These are phyloP conservation scores for Mycosphaerella arachidis DNA, from an alignment of 2,329 filamentous ascomycete species.

Conservation along the genomic window DNA sequence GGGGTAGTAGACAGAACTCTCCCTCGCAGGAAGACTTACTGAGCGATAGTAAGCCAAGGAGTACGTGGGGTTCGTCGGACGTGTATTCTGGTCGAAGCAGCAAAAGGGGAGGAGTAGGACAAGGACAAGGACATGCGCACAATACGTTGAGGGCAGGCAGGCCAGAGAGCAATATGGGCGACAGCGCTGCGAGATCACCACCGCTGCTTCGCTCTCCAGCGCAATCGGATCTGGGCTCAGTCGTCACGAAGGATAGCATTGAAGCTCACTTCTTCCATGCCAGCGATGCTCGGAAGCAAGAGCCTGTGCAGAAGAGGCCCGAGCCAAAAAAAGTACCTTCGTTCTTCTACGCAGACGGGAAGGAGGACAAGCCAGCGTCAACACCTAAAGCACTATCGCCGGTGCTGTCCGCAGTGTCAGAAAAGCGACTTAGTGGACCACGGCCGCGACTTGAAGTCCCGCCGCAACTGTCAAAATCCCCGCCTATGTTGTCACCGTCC, in stretches of 20 bases:
- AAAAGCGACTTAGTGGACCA: slow-evolving; percentile 20
- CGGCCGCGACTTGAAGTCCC: slow-evolving; percentile 19
- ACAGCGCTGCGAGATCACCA: slow-evolving; percentile 27
- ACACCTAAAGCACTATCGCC: slow-evolving; percentile 36
- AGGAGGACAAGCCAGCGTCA: slow-evolving; percentile 35
- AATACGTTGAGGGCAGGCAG: slow-evolving; percentile 20
- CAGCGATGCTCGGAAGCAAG: slow-evolving; percentile 57
- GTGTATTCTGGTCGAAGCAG: slow-evolving; percentile 14
- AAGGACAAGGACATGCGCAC: slow-evolving; percentile 5
- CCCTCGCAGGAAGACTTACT: slow-evolving; percentile 22
- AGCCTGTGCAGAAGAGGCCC: slow-evolving; percentile 32
- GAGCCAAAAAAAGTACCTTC: slow-evolving; percentile 42
- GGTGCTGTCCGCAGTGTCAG: slow-evolving; percentile 32
- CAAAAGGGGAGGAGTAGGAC: slow-evolving; percentile 16
- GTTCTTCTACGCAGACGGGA: slow-evolving; percentile 51
- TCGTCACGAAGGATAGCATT: slow-evolving; percentile 25
- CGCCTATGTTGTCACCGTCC: slow-evolving; percentile 32
- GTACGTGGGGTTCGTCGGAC: slow-evolving; percentile 7
- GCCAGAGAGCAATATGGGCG: slow-evolving; percentile 37
- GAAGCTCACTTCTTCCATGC: slow-evolving; percentile 86
- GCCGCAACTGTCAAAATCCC: slow-evolving; percentile 21
- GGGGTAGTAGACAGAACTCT: slow-evolving; percentile 66
- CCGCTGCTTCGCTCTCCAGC: slow-evolving; percentile 35
- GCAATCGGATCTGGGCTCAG: slow-evolving; percentile 26
- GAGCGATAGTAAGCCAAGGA: slow-evolving; percentile 11